phyloP scores from a whole-genome alignment of 1,284 basidiomycete genomes.

The Naganishia cerealis region DNA sequence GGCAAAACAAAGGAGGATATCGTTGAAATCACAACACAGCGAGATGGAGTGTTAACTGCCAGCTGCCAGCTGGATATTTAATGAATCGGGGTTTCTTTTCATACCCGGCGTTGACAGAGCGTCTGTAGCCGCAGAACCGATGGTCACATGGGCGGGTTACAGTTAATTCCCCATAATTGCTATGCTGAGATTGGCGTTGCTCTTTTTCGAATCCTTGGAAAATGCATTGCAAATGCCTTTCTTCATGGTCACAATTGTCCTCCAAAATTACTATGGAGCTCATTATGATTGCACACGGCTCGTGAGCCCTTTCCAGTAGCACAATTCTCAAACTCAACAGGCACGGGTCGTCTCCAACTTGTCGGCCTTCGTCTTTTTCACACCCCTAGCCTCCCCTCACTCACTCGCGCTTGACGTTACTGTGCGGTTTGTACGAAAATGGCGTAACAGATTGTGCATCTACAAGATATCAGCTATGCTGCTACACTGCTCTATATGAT shows the following conservation, averaged over 20 bases:
- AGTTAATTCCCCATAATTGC: not conserved
- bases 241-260: not conserved
- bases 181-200: too few relatives aligned
- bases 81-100: not conserved
- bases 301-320: too few relatives aligned
- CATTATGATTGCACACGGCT: too few relatives aligned
- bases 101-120: constrained; percentile 25
- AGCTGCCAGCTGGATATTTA: not conserved
- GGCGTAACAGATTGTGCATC: not conserved
- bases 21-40: not conserved
- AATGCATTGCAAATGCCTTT: not conserved
- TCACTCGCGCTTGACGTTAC: not conserved
- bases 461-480: not conserved
- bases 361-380: not conserved
- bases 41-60: not conserved
- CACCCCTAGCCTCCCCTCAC: not conserved
- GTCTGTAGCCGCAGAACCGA: constrained; percentile 26
- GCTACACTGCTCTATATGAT: constrained; percentile 1
- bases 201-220: constrained; percentile 14
- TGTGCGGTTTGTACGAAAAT: not conserved
- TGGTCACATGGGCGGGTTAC: constrained; percentile 5
- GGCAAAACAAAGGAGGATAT: constrained; percentile 9
- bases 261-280: not conserved
- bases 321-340: too few relatives aligned
- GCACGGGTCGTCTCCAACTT: too few relatives aligned